phyloP scores from a whole-genome alignment of 805 yeast species.

The Sugiyamaella floridensis region DNA sequence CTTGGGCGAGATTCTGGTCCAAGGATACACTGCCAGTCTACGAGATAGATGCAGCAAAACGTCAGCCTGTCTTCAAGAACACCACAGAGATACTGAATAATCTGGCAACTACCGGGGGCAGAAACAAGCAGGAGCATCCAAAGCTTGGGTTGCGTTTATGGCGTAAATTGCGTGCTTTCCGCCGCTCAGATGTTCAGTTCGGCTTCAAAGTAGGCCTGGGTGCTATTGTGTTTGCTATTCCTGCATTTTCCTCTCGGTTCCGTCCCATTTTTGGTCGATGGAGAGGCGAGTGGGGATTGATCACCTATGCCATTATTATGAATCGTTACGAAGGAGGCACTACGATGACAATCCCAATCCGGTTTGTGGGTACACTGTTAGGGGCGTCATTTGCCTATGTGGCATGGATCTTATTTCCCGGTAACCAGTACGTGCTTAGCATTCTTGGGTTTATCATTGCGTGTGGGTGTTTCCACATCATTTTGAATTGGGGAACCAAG shows the following conservation, averaged over 20 bases:
- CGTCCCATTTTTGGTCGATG: slow-evolving; percentile 50
- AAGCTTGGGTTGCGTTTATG: slow-evolving; percentile 27
- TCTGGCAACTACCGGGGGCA: background rate
- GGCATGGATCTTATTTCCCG: slow-evolving; percentile 54
- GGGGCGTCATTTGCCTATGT: slow-evolving; percentile 60
- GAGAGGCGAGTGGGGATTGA: slow-evolving; percentile 81
- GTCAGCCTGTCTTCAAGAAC: background rate
- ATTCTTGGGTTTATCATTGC: slow-evolving; percentile 39
- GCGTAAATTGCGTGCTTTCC: slow-evolving; percentile 41
- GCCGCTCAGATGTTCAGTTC: slow-evolving; percentile 65
- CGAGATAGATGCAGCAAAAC: background rate
- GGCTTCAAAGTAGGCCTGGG: slow-evolving; percentile 78
- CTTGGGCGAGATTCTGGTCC: slow-evolving; percentile 52
- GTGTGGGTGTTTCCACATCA: slow-evolving; percentile 43
- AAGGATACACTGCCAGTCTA: background rate
- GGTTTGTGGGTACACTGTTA: slow-evolving; percentile 61
- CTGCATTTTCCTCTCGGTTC: slow-evolving; percentile 59
- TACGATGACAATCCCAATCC: slow-evolving; percentile 49
- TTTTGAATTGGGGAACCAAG: slow-evolving; percentile 57
- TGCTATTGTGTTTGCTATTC: slow-evolving; percentile 53
- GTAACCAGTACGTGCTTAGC: slow-evolving; percentile 48
- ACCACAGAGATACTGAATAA: background rate
- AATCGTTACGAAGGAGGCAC: slow-evolving; percentile 82
- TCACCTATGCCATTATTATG: slow-evolving; percentile 79
- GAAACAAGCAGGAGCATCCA: background rate